Percentiles rank a stretch among this genome's conserved stretches.
Conservation (phyloP, 768 basidiomycete species). For the Pleurotus tuoliensis region DNA sequence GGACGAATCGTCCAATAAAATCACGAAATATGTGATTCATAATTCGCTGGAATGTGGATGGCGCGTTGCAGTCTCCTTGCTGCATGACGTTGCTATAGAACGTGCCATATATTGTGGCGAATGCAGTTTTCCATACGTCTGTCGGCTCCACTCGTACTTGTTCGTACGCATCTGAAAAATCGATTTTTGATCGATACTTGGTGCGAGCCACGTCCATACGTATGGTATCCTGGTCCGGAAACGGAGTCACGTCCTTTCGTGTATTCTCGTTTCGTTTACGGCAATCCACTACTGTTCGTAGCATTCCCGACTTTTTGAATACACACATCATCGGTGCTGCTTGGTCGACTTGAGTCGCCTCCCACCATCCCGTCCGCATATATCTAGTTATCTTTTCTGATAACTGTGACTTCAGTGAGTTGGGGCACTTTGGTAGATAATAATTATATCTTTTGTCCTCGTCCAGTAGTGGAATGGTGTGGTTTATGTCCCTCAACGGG, state of each 20-base stretch:
- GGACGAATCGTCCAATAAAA: slow-evolving; percentile 32
- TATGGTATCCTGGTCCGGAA: slow-evolving; percentile 36
- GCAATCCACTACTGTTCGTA: slow-evolving; percentile 31
- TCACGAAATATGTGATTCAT: slow-evolving; percentile 38
- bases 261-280: slow-evolving; percentile 38
- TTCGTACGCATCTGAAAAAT: slow-evolving; percentile 16
- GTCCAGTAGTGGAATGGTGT: slow-evolving; percentile 33
- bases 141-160: slow-evolving; percentile 14
- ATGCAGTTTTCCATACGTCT: slow-evolving; percentile 20
- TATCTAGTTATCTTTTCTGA: slow-evolving; percentile 29
- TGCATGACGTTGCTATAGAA: slow-evolving; percentile 16
- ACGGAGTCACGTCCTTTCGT: slow-evolving; percentile 30
- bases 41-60: slow-evolving; percentile 39
- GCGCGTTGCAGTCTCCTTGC: slow-evolving; percentile 35
- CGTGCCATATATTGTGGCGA: slow-evolving; percentile 16
- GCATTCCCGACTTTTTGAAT: slow-evolving; percentile 26
- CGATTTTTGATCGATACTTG: slow-evolving; percentile 25
- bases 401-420: slow-evolving; percentile 23
- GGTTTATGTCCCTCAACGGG: slow-evolving; percentile 31
- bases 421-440: slow-evolving; percentile 26
- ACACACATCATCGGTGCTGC: slow-evolving; percentile 26
- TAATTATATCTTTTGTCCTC: slow-evolving; percentile 25
- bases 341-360: slow-evolving; percentile 13
- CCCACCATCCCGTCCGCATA: slow-evolving; percentile 30
- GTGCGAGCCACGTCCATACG: slow-evolving; percentile 18